These are phyloP conservation scores for Aristolochia californica DNA, from an alignment of 164 flowering plant species.

Conservation along the genomic window DNA sequence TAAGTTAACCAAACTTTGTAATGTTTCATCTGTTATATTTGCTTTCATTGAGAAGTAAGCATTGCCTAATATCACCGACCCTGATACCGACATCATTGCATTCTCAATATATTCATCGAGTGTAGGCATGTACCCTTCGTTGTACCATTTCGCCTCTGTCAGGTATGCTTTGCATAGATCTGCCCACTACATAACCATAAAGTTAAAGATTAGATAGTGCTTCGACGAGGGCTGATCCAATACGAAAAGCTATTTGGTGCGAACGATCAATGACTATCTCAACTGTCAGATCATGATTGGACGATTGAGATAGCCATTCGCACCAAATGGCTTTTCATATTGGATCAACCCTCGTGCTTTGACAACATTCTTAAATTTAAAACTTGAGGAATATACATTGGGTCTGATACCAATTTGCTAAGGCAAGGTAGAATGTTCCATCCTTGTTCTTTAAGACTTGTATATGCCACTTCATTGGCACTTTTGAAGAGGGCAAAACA, in stretches of 20 bases:
- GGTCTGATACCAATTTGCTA: not conserved
- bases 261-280: no score
- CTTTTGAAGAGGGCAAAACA: not conserved
- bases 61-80: constrained; percentile 12
- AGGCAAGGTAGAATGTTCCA: not conserved
- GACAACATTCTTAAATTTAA: no score
- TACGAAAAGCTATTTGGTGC: not conserved
- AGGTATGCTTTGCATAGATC: constrained; percentile 30
- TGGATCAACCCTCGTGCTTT: no score
- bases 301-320: no score
- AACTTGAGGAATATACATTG: no score
- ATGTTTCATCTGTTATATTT: not conserved
- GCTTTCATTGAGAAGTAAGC: constrained; percentile 14
- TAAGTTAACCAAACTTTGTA: no score
- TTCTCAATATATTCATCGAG: constrained; percentile 36
- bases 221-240: not conserved
- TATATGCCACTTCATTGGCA: not conserved
- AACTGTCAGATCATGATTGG: no score
- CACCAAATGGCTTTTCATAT: no score
- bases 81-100: constrained; percentile 29
- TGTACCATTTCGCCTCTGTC: constrained; percentile 35
- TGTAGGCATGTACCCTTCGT: constrained; percentile 21
- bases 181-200: constrained; percentile 27
- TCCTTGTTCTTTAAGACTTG: no score
- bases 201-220: not conserved